phyloP scores from a whole-genome alignment of 768 basidiomycete genomes.

The Collybia sordida region DNA sequence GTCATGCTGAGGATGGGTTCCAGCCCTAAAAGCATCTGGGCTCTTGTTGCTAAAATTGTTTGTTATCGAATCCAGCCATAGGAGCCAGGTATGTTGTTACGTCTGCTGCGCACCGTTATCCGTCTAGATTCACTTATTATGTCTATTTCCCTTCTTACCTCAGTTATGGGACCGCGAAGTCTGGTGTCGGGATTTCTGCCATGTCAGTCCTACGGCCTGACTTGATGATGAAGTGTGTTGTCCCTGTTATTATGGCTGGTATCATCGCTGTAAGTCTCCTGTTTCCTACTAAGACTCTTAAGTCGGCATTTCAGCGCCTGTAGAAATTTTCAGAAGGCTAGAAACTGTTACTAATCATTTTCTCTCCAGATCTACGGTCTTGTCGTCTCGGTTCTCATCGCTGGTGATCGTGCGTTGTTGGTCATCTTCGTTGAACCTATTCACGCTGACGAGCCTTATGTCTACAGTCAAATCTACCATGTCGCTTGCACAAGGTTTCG shows the following conservation, averaged over 20 bases:
- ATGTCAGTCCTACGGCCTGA: slow-evolving; percentile 98
- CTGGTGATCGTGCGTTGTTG: slow-evolving; percentile 68
- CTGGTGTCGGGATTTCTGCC: slow-evolving; percentile 95
- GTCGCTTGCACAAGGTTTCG: slow-evolving; percentile 92
- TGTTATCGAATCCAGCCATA: slow-evolving; percentile 51
- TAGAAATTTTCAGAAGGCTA: too few relatives aligned
- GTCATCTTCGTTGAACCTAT: neutral
- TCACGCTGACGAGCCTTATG: neutral
- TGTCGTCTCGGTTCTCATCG: slow-evolving; percentile 98
- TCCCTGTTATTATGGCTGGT: slow-evolving; percentile 99
- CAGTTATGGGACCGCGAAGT: slow-evolving; percentile 99
- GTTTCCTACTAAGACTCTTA: neutral
- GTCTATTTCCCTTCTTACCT: slow-evolving; percentile 4
- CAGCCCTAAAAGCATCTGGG: neutral
- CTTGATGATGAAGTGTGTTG: slow-evolving; percentile 96
- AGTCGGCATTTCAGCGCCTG: too few relatives aligned
- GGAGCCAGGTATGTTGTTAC: slow-evolving; percentile 69
- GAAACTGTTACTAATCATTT: neutral
- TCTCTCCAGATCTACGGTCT: slow-evolving; percentile 85
- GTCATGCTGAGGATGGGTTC: neutral
- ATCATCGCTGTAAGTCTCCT: slow-evolving; percentile 87
- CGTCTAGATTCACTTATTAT: slow-evolving; percentile 5
- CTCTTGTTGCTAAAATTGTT: slow-evolving; percentile 7
- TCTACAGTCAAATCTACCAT: slow-evolving; percentile 66
- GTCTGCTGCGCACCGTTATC: slow-evolving; percentile 5